Conservation (phyloP, 768 basidiomycete genomes). For the Lactarius vividus region DNA sequence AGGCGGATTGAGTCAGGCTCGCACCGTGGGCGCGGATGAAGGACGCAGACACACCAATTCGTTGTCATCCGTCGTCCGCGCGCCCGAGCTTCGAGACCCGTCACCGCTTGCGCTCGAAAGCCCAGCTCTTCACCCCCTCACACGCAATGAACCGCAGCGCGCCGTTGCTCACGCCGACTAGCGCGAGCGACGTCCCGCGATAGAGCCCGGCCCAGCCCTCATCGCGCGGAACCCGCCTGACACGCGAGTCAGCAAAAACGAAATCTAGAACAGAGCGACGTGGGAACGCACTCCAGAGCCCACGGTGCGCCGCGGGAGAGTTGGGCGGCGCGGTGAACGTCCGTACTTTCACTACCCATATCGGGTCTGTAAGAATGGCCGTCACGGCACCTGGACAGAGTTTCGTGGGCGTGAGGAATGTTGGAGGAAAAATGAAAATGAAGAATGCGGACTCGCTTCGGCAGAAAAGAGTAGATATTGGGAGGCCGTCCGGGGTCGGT, state of each 20-base stretch:
- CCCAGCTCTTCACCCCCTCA: conserved; percentile 92
- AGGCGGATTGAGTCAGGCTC: too few relatives aligned
- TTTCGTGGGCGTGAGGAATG: conserved; percentile 9
- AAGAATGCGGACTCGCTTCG: not conserved
- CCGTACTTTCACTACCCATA: conserved; percentile 97
- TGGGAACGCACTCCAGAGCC: too few relatives aligned
- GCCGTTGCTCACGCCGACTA: conserved; percentile 92
- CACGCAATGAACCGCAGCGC: conserved; percentile 95
- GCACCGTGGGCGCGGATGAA: too few relatives aligned
- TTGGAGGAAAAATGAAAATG: not conserved
- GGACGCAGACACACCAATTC: too few relatives aligned
- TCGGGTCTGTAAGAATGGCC: conserved; percentile 92
- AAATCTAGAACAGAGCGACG: not conserved
- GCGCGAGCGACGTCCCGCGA: conserved; percentile 81
- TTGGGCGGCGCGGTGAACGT: conserved; percentile 83
- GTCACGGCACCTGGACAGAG: conserved; percentile 79
- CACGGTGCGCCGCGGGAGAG: conserved; percentile 71
- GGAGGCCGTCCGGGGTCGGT: not conserved
- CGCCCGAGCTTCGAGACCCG: conserved; percentile 58
- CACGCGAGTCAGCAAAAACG: not conserved
- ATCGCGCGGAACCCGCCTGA: conserved; percentile 70
- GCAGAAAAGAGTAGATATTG: not conserved
- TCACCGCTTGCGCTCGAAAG: conserved; percentile 73
- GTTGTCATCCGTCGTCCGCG: conserved; percentile 73
- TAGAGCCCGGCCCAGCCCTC: too few relatives aligned